phyloP scores from a whole-genome alignment of 2,329 filamentous ascomycete species.

The Aspergillus tamarii region DNA sequence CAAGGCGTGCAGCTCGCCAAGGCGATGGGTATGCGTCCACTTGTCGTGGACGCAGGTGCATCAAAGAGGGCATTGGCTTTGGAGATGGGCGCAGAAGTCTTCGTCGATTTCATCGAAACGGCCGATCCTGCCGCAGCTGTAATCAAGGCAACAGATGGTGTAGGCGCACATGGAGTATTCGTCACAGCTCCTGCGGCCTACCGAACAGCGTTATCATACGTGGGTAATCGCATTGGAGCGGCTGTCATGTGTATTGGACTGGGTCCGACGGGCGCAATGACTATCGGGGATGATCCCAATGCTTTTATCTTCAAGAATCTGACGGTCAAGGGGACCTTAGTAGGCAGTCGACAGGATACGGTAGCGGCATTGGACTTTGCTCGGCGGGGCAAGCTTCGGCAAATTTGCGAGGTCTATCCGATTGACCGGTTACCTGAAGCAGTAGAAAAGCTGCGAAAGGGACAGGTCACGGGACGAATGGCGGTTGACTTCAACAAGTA shows the following conservation, averaged over 20 bases:
- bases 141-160: conserved; percentile 49
- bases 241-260: conserved; percentile 58
- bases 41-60: conserved; percentile 58
- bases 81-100: conserved; percentile 58
- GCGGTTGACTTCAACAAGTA: conserved; percentile 56
- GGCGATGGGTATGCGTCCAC: conserved; percentile 60
- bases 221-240: conserved; percentile 48
- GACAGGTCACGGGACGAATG: conserved; percentile 56
- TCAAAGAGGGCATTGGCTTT: conserved; percentile 51
- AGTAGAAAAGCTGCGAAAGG: conserved; percentile 53
- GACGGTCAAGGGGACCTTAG: conserved; percentile 32
- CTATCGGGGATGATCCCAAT: conserved; percentile 30
- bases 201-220: conserved; percentile 45
- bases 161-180: conserved; percentile 52
- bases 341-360: conserved; percentile 38
- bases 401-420: conserved; percentile 53
- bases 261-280: conserved; percentile 26
- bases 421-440: conserved; percentile 54
- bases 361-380: conserved; percentile 49
- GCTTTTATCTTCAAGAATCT: conserved; percentile 30
- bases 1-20: conserved; percentile 59
- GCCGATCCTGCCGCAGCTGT: conserved; percentile 44
- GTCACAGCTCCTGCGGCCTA: conserved; percentile 46
- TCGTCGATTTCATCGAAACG: conserved; percentile 57
- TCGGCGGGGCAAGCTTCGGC: conserved; percentile 53